Evolutionary conservation across 352 stramenopile species (phyloP).

Genomic region (Thalassiosira ordinaria): DNA sequence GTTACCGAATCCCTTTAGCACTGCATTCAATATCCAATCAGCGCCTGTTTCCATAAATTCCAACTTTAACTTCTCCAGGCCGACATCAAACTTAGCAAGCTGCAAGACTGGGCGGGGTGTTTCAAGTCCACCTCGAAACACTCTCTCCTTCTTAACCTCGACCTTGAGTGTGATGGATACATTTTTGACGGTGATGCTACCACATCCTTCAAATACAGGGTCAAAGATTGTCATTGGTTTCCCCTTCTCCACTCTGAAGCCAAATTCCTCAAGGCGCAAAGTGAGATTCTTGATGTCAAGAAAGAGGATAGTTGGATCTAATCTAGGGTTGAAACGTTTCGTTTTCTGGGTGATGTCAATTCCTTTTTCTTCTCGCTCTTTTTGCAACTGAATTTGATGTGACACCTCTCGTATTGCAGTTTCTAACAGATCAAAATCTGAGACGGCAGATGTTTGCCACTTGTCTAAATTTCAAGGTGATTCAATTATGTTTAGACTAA

Average conservation of each 20-base stretch:
- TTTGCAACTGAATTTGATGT: constrained; percentile 77
- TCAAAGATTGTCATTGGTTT: constrained; percentile 77
- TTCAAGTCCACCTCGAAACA: constrained; percentile 41
- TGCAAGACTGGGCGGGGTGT: constrained; percentile 65
- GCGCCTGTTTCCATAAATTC: constrained; percentile 81
- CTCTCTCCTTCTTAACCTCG: constrained; percentile 70
- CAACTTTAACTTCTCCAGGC: constrained; percentile 73
- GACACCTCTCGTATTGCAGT: constrained; percentile 80
- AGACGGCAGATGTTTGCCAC: constrained; percentile 78
- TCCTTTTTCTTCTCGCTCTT: constrained; percentile 51
- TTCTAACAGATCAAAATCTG: constrained; percentile 82
- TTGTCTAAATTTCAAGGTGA: constrained; percentile 48
- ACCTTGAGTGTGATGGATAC: constrained; percentile 77
- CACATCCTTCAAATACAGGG: constrained; percentile 79
- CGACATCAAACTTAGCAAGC: constrained; percentile 70
- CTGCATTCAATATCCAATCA: constrained; percentile 81
- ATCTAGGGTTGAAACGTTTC: constrained; percentile 71
- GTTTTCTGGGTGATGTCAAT: background rate
- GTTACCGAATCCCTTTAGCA: constrained; percentile 72
- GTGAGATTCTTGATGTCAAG: constrained; percentile 83
- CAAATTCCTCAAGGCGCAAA: constrained; percentile 78
- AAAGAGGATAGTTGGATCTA: constrained; percentile 77
- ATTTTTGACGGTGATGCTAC: constrained; percentile 73
- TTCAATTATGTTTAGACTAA: constrained; percentile 1
- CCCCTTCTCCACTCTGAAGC: constrained; percentile 79